phyloP scores from a whole-genome alignment of 352 stramenopile species.

The Phytophthora hybrid region DNA sequence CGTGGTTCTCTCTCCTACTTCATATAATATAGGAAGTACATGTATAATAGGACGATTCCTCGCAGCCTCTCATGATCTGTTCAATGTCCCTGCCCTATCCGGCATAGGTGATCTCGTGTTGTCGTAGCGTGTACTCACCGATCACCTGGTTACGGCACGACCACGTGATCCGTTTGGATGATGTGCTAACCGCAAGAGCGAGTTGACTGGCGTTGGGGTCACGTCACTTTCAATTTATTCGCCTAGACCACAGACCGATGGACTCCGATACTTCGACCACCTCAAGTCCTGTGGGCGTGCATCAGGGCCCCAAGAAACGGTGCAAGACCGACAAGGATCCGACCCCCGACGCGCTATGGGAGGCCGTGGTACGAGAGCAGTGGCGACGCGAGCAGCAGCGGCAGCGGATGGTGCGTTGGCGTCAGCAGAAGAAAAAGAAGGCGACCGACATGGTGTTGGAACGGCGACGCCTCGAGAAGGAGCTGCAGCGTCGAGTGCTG shows the following conservation, averaged over 20 bases:
- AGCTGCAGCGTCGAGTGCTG: background rate
- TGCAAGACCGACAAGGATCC: background rate
- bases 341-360: background rate
- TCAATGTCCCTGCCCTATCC: background rate
- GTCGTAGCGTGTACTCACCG: background rate
- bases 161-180: background rate
- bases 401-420: background rate
- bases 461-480: conserved; percentile 1
- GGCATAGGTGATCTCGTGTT: background rate
- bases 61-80: background rate
- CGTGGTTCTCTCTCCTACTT: background rate
- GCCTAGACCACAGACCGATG: background rate
- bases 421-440: conserved; percentile 4
- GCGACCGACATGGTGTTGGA: background rate
- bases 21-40: no score
- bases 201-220: background rate
- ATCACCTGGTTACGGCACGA: background rate
- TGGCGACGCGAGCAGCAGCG: background rate
- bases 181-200: background rate
- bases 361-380: conserved; percentile 32
- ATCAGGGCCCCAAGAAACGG: background rate
- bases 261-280: background rate
- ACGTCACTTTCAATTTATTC: conserved; percentile 4
- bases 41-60: no score
- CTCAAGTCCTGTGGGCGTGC: background rate